These are phyloP conservation scores for Blepharisma japonicum DNA, from an alignment of 73 alveolate genomes.

Conservation along the genomic window DNA sequence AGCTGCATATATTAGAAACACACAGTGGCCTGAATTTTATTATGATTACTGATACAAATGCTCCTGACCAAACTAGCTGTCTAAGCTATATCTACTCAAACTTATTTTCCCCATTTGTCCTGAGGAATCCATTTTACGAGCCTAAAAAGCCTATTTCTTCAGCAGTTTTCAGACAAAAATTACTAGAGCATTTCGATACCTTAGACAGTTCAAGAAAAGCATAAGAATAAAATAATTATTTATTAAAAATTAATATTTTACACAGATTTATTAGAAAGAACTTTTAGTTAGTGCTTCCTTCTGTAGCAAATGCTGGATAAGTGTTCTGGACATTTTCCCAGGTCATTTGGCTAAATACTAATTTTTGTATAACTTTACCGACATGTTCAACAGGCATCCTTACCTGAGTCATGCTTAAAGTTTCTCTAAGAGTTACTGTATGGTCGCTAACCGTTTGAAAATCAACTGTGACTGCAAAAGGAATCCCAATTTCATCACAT, in stretches of 20 bases:
- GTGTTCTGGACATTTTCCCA: conserved; percentile 13
- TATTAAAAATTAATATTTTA: no score
- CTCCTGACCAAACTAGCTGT: conserved; percentile 6
- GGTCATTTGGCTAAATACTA: background rate
- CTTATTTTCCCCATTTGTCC: background rate
- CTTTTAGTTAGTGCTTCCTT: no score
- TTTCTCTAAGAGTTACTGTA: conserved; percentile 93
- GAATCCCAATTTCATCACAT: conserved; percentile 99
- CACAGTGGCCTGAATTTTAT: conserved; percentile 13
- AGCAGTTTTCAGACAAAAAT: conserved; percentile 22
- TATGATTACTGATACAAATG: background rate
- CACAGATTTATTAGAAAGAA: no score
- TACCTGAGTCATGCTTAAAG: conserved; percentile 84
- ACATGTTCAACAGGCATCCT: conserved; percentile 77
- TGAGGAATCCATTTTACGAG: conserved; percentile 27
- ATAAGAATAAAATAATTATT: no score
- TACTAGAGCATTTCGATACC: background rate
- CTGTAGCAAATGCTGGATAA: conserved; percentile 18
- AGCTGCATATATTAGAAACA: conserved; percentile 6
- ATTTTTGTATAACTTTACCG: conserved; percentile 43
- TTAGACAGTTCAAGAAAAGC: background rate
- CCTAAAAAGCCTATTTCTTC: conserved; percentile 11
- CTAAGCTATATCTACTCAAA: conserved; percentile 18
- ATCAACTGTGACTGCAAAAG: conserved; percentile 98
- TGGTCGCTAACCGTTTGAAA: conserved; percentile 78